Base-by-base conservation (phyloP, 2,329 filamentous ascomycete species). In the Diaporthe sp. region DNA sequence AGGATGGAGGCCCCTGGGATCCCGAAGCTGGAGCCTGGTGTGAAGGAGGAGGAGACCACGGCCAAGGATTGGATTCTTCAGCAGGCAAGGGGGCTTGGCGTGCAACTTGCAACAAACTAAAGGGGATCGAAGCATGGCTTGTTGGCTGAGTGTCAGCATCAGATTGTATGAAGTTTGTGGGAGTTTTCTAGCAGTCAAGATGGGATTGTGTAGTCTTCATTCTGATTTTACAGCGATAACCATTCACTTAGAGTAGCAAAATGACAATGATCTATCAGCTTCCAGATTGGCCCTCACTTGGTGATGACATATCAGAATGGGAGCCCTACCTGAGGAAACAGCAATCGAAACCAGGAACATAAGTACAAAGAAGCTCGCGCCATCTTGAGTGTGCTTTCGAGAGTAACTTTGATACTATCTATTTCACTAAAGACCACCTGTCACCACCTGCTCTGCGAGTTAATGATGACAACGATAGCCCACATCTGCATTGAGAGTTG, bases 51-150 rank as follows among this genome's bases (percentile, higher is more conserved):
- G 25, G 71, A 72, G 32, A 74, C 73, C 39, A 75, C 74, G 4
- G 72, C 68, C 12, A 72, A 75, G 47, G 74, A 74, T 6, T 77
- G 76, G 76, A 77, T 77, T 15, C 19, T 76, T 8, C 30, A 61
- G 25, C 73, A 76, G 47, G 58, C 70, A 2, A 44, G 44, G 39
- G 73, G 63, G 0, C n/a, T 75, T 30, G 74, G 74, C 4, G 53
- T 56, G 37, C n/a, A 61, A 12, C 63, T 75, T 55, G 59, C 59
- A 3, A 39, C 30, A 25, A 65, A 68, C 19, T 68, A 51, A 15
- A 53, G 63, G 4, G 1, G 32, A 13, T 19, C 2, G 10, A 8
- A 2, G 10, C 10, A 30, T 47, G 59, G n/a, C n/a, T 22, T 37
- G 7, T 2, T 53, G n/a, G 17, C 2, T 15, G 9, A 4, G 15